Percentiles rank a stretch among this genome's conserved stretches.
phyloP scores from a whole-genome alignment of 495 filamentous ascomycete genomes.

The Penicillium ochrochloron region DNA sequence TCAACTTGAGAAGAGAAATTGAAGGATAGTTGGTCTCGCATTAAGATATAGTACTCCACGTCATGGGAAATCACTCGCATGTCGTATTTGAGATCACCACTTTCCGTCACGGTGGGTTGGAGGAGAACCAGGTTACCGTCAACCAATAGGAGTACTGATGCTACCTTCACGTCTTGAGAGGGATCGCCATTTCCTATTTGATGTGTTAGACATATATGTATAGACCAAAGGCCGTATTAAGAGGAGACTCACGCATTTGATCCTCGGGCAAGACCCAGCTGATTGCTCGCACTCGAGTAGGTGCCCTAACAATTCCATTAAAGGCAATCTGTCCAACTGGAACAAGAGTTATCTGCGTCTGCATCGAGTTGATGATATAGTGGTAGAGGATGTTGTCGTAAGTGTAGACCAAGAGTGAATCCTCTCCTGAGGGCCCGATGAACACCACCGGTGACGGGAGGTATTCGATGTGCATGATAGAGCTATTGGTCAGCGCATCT shows the following conservation, averaged over 20 bases:
- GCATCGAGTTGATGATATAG: slow-evolving; percentile 77
- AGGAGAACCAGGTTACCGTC: slow-evolving; percentile 95
- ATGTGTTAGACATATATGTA: slow-evolving; percentile 23
- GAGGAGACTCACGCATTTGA: slow-evolving; percentile 67
- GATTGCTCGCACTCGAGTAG: slow-evolving; percentile 86
- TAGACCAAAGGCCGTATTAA: background rate
- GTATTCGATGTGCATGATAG: slow-evolving; percentile 72
- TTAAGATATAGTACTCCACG: slow-evolving; percentile 91
- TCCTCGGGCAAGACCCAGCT: slow-evolving; percentile 96
- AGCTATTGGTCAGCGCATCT: slow-evolving; percentile 70
- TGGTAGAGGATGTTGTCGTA: slow-evolving; percentile 93
- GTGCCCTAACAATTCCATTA: slow-evolving; percentile 92
- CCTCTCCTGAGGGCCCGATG: slow-evolving; percentile 85
- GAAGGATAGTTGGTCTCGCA: slow-evolving; percentile 78
- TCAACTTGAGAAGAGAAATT: slow-evolving; percentile 46
- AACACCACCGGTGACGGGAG: slow-evolving; percentile 84
- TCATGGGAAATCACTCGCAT: slow-evolving; percentile 96
- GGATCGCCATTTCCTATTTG: slow-evolving; percentile 81
- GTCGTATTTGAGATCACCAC: slow-evolving; percentile 88
- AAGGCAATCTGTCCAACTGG: slow-evolving; percentile 97
- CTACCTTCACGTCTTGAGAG: slow-evolving; percentile 92
- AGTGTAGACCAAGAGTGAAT: slow-evolving; percentile 94
- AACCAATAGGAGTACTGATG: slow-evolving; percentile 90
- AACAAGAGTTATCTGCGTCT: slow-evolving; percentile 74
- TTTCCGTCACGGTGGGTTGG: slow-evolving; percentile 77